Percentiles rank a stretch among this genome's conserved stretches.
These are phyloP conservation scores for Arabis alpina DNA, from an alignment of 345 rosid genomes.

Conservation along the genomic window DNA sequence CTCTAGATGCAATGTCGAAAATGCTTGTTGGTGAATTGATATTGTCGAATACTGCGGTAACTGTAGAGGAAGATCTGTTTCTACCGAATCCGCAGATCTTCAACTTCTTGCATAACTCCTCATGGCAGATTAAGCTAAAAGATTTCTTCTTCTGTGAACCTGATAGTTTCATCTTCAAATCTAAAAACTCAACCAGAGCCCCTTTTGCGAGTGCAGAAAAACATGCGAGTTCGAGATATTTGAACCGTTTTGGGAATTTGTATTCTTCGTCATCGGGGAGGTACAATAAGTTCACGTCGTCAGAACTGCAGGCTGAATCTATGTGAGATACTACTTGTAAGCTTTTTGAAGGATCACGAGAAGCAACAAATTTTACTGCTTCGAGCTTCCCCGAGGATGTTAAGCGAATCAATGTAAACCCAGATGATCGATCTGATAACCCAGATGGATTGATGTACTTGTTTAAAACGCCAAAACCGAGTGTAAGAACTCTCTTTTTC, in stretches of 20 bases:
- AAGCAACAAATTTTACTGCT: constrained; percentile 54
- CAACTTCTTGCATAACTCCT: constrained; percentile 59
- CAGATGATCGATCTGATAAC: constrained; percentile 52
- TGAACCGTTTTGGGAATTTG: constrained; percentile 52
- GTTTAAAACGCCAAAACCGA: constrained; percentile 66
- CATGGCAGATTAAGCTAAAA: constrained; percentile 48
- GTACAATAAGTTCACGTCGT: constrained; percentile 46
- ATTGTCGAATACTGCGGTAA: constrained; percentile 49
- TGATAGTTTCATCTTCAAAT: constrained; percentile 42
- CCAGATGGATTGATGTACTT: constrained; percentile 41
- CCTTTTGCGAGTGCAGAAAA: constrained; percentile 57
- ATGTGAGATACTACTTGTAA: constrained; percentile 42
- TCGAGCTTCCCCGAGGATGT: constrained; percentile 77
- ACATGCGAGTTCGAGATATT: constrained; percentile 55
- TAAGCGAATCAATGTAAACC: constrained; percentile 67
- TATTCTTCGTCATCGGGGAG: constrained; percentile 47
- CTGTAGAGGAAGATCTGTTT: constrained; percentile 49
- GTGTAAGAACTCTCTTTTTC: constrained; percentile 60
- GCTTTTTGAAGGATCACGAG: constrained; percentile 45
- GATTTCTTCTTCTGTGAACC: constrained; percentile 30
- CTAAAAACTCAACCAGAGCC: constrained; percentile 46
- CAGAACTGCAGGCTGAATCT: constrained; percentile 36
- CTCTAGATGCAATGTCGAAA: constrained; percentile 57
- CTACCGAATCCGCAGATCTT: constrained; percentile 54
- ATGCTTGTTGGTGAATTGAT: constrained; percentile 58